Evolutionary conservation across 306 rosid genomes (phyloP), one percentile per base, ranked within the genome.

Genomic region (Cercis canadensis): DNA sequence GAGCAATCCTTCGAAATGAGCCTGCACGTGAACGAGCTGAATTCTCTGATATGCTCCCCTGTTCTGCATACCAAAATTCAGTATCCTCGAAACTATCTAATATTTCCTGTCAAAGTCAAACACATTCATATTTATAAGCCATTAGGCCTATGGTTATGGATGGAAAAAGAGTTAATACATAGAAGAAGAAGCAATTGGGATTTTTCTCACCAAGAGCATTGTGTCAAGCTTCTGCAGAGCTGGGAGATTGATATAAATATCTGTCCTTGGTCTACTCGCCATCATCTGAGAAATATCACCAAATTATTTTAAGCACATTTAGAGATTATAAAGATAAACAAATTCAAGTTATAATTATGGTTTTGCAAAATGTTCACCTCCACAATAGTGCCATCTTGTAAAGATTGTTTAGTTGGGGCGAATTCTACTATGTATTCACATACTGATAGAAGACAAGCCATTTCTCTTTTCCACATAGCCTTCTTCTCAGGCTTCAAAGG

Each of bases 381-480:
- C 57, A 91, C 69, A 60, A 84, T 61, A 43, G 87, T 80, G 21
- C 97, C 99, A 64, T 88, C 91, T 41, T 82, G 80, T 40, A 91
- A 65, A 75, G 77, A 67, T 60, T 85, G 96, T 69, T 87, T 79
- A 50, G 82, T 76, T 75, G 97, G 94, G 52, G 88, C 80, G 57
- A 95, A 84, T 56, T 91, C 99, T 57, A 95, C 92, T n/a, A 95
- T 91, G 88, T 84, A 81, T 70, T 91, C 99, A 79, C 99, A 95
- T 19, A 95, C 92, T 1, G 97, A 95, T 66, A 95, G 62, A 53
- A 95, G 92, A 55, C 99, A 95, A 52, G 69, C 76, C 97, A 87
- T 91, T 82, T 95, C 99, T 77, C 97, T 89, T 79, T 81, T 95
- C 99, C 99, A 95, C 92, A 89, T 77, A 16, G 90, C 92, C 75